Percentiles rank a stretch among this genome's conserved stretches.
These are phyloP conservation scores for Diaporthe destruens DNA, from an alignment of 2,329 filamentous ascomycete species.

Conservation along the genomic window DNA sequence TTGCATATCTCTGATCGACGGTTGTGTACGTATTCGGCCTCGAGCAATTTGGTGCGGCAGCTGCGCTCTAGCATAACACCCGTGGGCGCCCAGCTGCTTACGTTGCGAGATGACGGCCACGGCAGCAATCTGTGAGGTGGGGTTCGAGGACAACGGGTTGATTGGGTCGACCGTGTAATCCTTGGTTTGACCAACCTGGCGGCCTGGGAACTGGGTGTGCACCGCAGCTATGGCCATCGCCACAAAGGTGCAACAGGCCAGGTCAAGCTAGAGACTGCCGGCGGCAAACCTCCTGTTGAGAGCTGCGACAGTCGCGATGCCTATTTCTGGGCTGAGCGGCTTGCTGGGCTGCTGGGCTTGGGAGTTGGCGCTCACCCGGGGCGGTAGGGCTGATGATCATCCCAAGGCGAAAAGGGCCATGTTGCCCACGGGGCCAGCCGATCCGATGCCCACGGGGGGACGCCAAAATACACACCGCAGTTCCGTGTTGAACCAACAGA, in stretches of 20 bases:
- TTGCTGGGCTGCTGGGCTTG: background rate
- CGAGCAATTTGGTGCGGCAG: background rate
- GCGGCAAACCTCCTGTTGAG: background rate
- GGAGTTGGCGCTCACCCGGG: background rate
- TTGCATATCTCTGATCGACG: slow-evolving; percentile 6
- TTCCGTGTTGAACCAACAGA: slow-evolving; percentile 4
- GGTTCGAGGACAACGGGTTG: background rate
- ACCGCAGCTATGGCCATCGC: slow-evolving; percentile 10
- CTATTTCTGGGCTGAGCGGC: background rate
- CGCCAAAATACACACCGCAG: slow-evolving; percentile 26
- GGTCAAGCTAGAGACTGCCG: background rate
- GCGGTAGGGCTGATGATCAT: slow-evolving; percentile 22
- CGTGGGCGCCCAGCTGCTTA: slow-evolving; percentile 1
- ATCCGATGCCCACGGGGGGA: background rate
- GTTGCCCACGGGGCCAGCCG: slow-evolving; percentile 11
- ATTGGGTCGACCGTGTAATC: slow-evolving; percentile 19
- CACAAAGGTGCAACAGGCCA: background rate
- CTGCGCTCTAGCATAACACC: background rate
- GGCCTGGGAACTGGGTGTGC: too few species aligned
- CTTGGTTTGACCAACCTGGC: slow-evolving; percentile 6
- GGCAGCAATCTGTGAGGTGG: slow-evolving; percentile 8
- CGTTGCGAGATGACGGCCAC: slow-evolving; percentile 14
- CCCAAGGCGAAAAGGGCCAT: background rate
- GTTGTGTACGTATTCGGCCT: background rate
- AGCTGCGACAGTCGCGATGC: background rate